Percentiles rank a stretch among this genome's conserved stretches.
Conservation (phyloP, 768 basidiomycete species). For the Leccinum pellstonianum region DNA sequence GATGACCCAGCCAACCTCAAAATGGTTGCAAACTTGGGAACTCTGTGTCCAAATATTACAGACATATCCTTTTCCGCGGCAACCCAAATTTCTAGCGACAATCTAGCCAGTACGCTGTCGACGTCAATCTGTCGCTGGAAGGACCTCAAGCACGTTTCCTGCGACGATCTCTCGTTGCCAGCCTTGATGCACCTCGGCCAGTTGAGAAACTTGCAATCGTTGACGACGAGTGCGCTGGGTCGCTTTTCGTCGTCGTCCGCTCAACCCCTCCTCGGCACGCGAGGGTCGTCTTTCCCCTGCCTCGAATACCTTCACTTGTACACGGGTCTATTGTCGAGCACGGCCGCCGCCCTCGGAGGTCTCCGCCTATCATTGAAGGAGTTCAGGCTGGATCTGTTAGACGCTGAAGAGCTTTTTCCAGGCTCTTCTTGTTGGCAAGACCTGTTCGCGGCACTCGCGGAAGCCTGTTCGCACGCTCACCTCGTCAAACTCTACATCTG, state of each 20-base stretch:
- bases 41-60: constrained; percentile 19
- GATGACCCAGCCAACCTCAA: constrained; percentile 17
- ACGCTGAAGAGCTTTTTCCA: constrained; percentile 14
- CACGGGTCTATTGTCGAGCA: constrained; percentile 12
- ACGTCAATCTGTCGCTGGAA: constrained; percentile 22
- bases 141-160: constrained; percentile 17
- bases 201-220: constrained; percentile 13
- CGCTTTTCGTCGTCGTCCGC: constrained; percentile 11
- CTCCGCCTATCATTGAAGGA: constrained; percentile 16
- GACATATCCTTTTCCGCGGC: constrained; percentile 18
- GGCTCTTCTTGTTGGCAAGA: constrained; percentile 7
- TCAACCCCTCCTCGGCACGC: not conserved
- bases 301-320: constrained; percentile 24
- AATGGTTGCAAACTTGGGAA: constrained; percentile 13
- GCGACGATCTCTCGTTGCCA: constrained; percentile 20
- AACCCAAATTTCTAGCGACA: constrained; percentile 5
- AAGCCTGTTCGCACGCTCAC: constrained; percentile 13
- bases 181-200: constrained; percentile 21
- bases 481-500: constrained; percentile 15
- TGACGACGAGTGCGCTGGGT: constrained; percentile 15
- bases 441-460: constrained; percentile 11
- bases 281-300: constrained; percentile 3
- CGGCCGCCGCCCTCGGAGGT: constrained; percentile 4
- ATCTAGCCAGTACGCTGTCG: constrained; percentile 16
- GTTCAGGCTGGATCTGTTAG: constrained; percentile 24